Conservation (phyloP, 2,329 filamentous ascomycete genomes). For the Pseudomassariella vexata region DNA sequence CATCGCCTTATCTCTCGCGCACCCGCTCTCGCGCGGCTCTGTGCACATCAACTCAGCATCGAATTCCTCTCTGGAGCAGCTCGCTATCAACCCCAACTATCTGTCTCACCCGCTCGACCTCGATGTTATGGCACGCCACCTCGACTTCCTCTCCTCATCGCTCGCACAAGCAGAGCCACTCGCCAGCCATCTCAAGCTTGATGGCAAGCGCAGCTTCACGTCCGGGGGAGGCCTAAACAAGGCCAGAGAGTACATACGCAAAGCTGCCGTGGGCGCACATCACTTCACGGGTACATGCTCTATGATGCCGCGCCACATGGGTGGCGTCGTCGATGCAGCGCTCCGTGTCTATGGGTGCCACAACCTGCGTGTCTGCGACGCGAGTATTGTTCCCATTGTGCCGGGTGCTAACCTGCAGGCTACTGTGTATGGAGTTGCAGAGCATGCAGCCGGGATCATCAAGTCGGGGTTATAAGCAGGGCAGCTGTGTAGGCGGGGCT, state of each 20-base stretch:
- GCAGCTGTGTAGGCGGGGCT: too few species aligned
- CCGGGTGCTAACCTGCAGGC: not conserved
- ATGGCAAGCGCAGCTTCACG: slow-evolving; percentile 1
- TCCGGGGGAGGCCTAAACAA: too few species aligned
- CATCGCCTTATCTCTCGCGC: slow-evolving; percentile 1
- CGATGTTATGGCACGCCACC: slow-evolving; percentile 7
- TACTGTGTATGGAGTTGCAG: not conserved
- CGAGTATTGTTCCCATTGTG: not conserved
- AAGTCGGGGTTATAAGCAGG: too few species aligned
- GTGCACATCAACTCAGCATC: not conserved
- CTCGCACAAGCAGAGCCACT: slow-evolving; percentile 1
- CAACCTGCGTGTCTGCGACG: slow-evolving; percentile 1
- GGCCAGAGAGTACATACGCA: not conserved
- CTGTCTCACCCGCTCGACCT: slow-evolving; percentile 5
- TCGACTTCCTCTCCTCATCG: slow-evolving; percentile 1
- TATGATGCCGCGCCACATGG: not conserved
- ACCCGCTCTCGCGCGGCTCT: slow-evolving; percentile 9
- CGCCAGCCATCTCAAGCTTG: not conserved
- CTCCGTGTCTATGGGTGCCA: not conserved
- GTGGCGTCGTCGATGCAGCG: slow-evolving; percentile 1
- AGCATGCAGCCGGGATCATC: not conserved
- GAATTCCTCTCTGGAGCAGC: not conserved
- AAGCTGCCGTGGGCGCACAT: not conserved
- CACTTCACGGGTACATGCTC: slow-evolving; percentile 1
- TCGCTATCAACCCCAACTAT: slow-evolving; percentile 1